Base-by-base conservation (phyloP, 2,329 filamentous ascomycete genomes). In the Colletotrichum caudatum region DNA sequence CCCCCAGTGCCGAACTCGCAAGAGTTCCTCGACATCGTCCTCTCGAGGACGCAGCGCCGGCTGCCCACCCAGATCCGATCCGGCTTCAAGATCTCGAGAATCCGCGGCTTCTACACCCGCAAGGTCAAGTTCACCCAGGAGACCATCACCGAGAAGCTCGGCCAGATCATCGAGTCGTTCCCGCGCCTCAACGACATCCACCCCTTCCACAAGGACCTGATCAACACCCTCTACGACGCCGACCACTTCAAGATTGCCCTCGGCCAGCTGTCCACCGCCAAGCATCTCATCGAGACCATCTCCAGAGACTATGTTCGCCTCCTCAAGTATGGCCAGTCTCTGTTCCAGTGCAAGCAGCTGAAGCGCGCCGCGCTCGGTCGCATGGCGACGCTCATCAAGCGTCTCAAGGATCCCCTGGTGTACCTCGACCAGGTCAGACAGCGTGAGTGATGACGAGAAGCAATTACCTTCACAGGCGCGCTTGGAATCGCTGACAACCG, bases 111-210 rank as follows among this genome's bases (percentile, higher is more conserved):
- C 44, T 72, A 72, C 67, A 72, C 70, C 57, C 88, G 96, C 81
- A 98, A 98, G 84, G 95, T 98, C 88, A 98, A 98, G 84, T 99
- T 94, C 84, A 98, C 96, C 7, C 92, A 95, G 80, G 96, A 99
- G 85, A 98, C 95, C 53, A 98, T 98, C 83, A 91, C 91, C 75
- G 96, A 99, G 82, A 98, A 98, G 84, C 91, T 99, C 76, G 90
- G 90, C 76, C 89, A 91, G 72, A 98, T 98, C 78, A 90, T 98
- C 78, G 93, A 97, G 82, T 94, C 93, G 77, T 98, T 99, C 79
- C 96, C 96, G 66, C 90, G 95, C 70, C 88, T 99, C 66, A 91
- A 94, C 80, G 96, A 99, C 81, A 95, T 98, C 80, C 95, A 98
- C 81, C 95, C 95, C 65, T 98, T 98, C 87, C 95, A 71, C 59